These are phyloP conservation scores for Dioscorea cayenensis DNA, from an alignment of 116 monocot species.

Conservation along the genomic window DNA sequence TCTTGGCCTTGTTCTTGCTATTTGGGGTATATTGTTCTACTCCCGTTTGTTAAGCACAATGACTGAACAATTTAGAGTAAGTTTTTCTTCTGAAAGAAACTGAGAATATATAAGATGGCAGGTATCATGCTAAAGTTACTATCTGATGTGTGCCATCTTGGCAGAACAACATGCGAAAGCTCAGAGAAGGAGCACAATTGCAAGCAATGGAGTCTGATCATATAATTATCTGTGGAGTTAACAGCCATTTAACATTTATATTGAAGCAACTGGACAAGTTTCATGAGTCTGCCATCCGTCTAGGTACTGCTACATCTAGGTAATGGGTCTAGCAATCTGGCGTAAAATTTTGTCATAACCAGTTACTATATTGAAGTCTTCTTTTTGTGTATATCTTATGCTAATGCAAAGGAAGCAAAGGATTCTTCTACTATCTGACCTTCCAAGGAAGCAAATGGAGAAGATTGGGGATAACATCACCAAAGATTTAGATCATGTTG, in stretches of 20 bases:
- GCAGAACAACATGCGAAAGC: slow-evolving; percentile 91
- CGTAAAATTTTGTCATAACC: not conserved
- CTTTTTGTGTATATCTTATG: not conserved
- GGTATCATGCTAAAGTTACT: not conserved
- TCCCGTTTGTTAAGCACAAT: slow-evolving; percentile 89
- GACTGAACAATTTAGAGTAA: slow-evolving; percentile 97
- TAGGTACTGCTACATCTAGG: slow-evolving; percentile 93
- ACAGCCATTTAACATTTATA: slow-evolving; percentile 86
- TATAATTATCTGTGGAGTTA: slow-evolving; percentile 94
- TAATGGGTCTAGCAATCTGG: slow-evolving; percentile 17
- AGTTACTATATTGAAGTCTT: not conserved
- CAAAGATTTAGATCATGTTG: slow-evolving; percentile 90
- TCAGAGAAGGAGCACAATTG: slow-evolving; percentile 94
- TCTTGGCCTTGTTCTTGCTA: slow-evolving; percentile 83
- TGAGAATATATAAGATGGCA: not conserved
- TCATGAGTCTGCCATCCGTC: slow-evolving; percentile 83
- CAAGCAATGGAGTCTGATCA: slow-evolving; percentile 95
- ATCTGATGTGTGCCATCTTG: slow-evolving; percentile 6
- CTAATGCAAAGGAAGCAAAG: slow-evolving; percentile 71
- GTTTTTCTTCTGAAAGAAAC: slow-evolving; percentile 13
- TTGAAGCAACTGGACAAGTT: slow-evolving; percentile 85
- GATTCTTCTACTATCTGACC: slow-evolving; percentile 92
- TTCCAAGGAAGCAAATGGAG: slow-evolving; percentile 91
- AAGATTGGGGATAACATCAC: slow-evolving; percentile 72
- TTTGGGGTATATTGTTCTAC: slow-evolving; percentile 96